Base-by-base conservation (phyloP, 2,329 filamentous ascomycete genomes). In the Rosellinia necatrix region DNA sequence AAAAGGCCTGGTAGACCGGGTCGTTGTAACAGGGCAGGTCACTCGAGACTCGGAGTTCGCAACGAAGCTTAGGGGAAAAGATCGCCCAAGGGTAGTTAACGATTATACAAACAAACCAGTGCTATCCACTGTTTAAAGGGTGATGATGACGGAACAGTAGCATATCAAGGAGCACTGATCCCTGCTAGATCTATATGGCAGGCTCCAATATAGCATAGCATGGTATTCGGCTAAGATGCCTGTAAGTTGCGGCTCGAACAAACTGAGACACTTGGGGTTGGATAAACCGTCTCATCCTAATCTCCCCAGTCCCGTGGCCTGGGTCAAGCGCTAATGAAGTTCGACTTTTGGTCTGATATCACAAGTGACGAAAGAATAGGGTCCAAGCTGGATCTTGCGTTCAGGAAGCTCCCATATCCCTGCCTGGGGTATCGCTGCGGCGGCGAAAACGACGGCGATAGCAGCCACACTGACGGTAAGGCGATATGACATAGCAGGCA, bases 261-360 rank as follows among this genome's bases (percentile, higher is more conserved):
- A 51, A 21, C 52, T 68, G 67, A 68, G 63, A 69, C 67, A 58
- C 40, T 58, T 56, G 27, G 53, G 46, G 67, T 69, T 55, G 59
- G 66, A 69, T 69, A 49, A 60, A 49, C 65, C 56, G 67, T 69
- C 67, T 69, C 67, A 67, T 68, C 66, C 59, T 58, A 62, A 64
- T 63, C 64, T 68, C 49, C 43, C 42, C 62, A 38, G 60, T 66
- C 63, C 65, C 66, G 60, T 62, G 47, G 55, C 47, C 38, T 51
- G 59, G 57, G 57, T 43, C 58, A 61, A 60, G 55, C 58, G 56
- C 54, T 56, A 61, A 61, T 25, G 3, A 43, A 38, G 17, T 29
- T 46, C 27, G 12, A 25, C 34, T n/a, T 37, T 12, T 12, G 29
- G 10, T 13, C 17, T 8, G 13, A 34, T 19, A 30, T 22, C 37